A percentile compares a stretch with the other conserved stretches of the same genome.
phyloP scores from a whole-genome alignment of 345 rosid genomes.

The Abelmoschus esculentus region DNA sequence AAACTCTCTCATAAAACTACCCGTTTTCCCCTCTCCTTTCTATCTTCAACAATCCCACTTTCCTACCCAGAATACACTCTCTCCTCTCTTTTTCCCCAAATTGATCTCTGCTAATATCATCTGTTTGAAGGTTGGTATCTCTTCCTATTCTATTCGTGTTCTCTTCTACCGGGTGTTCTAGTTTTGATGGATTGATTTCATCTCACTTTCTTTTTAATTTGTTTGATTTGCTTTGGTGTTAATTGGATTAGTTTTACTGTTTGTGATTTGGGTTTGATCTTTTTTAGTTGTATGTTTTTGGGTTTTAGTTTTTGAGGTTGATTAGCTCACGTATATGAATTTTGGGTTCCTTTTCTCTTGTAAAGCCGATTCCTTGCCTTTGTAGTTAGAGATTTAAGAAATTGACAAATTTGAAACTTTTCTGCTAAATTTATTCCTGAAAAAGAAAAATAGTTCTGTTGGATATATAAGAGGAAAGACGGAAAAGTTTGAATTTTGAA shows the following conservation, averaged over 20 bases:
- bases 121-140: conserved; percentile 1
- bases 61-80: neutral
- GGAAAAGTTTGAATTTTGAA: neutral
- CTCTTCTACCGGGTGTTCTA: neutral
- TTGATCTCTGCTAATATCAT: neutral
- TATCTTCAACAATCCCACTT: neutral
- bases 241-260: neutral
- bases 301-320: conserved; percentile 3
- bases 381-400: conserved; percentile 1
- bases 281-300: neutral
- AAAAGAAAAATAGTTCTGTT: neutral
- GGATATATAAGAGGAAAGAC: neutral
- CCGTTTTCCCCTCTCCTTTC: neutral
- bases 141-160: neutral
- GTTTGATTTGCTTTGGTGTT: neutral
- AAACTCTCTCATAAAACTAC: neutral
- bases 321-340: neutral
- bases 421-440: neutral
- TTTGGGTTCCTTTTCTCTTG: neutral
- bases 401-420: neutral
- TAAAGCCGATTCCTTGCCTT: neutral
- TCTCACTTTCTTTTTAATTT: neutral
- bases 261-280: conserved; percentile 27
- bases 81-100: conserved; percentile 4
- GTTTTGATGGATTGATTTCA: conserved; percentile 1